phyloP scores from a whole-genome alignment of 768 basidiomycete species.

The Lentinula sp. region DNA sequence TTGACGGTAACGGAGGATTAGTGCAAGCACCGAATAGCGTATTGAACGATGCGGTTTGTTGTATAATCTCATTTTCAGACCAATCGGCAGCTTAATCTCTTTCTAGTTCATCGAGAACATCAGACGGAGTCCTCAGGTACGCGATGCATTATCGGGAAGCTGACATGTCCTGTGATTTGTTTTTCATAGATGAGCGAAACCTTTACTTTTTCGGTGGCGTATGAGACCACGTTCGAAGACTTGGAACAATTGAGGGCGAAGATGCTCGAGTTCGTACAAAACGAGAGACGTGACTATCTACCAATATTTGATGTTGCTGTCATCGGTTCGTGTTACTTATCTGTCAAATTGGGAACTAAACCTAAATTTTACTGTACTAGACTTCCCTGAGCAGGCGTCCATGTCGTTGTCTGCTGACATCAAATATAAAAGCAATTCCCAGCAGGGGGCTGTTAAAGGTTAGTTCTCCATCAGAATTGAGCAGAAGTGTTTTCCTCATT shows the following conservation, averaged over 20 bases:
- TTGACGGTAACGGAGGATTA: slow-evolving; percentile 49
- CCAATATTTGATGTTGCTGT: slow-evolving; percentile 70
- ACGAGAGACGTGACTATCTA: slow-evolving; percentile 69
- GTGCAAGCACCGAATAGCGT: slow-evolving; percentile 72
- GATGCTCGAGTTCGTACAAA: slow-evolving; percentile 75
- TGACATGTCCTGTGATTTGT: not conserved
- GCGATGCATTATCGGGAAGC: slow-evolving; percentile 7
- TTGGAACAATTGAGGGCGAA: slow-evolving; percentile 67
- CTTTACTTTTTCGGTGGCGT: slow-evolving; percentile 77
- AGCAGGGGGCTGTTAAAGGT: slow-evolving; percentile 72
- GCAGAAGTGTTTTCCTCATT: not conserved
- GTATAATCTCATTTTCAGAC: not conserved
- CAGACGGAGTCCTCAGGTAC: slow-evolving; percentile 62
- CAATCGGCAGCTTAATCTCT: not conserved
- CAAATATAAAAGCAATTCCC: slow-evolving; percentile 86
- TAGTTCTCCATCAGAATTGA: slow-evolving; percentile 10
- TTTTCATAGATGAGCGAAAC: slow-evolving; percentile 66
- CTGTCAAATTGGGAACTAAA: slow-evolving; percentile 2
- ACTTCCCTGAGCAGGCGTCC: slow-evolving; percentile 76
- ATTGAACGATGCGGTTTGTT: slow-evolving; percentile 47
- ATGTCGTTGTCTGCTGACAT: slow-evolving; percentile 76
- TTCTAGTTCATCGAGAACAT: slow-evolving; percentile 64
- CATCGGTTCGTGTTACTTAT: slow-evolving; percentile 34
- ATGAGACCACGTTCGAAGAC: slow-evolving; percentile 73
- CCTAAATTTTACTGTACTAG: slow-evolving; percentile 23